Evolutionary conservation across 352 stramenopile species (phyloP), one percentile per base, ranked within the genome.

Genomic region (Aphanomyces invadans): DNA sequence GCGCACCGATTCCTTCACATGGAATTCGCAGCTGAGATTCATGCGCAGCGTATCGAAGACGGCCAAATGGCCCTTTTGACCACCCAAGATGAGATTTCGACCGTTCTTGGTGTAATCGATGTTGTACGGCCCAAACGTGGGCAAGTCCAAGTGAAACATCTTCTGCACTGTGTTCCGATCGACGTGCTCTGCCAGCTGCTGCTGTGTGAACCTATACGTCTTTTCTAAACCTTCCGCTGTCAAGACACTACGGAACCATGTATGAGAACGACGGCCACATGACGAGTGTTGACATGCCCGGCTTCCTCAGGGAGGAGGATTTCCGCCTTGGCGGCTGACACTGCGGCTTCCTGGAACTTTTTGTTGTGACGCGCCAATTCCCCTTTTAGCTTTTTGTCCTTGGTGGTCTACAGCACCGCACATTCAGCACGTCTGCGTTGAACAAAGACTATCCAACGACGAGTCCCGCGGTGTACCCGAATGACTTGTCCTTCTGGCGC

Each of bases 151-250:
- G 72, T 95, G 86, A 72, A 98, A 98, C 67, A 98, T 97, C 74
- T 99, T 97, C 71, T 80, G 74, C 28, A 89, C 79, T 25, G 95
- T 98, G 71, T 98, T 97, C 36, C 92, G 78, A 73, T 98, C 92
- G 21, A 98, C 83, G 65, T 95, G 81, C 26, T 79, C 74, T 4
- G 76, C 75, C 28, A 93, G 73, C 68, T 98, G 78, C 39, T 81
- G 71, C 74, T 99, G 96, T 29, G 86, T 96, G 66, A 99, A 89
- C 70, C 97, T 96, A 72, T 97, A 95, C 51, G 96, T 99, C 69
- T 90, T 88, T 72, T 99, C 96, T 70, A 99, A 95, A 21, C 96
- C 95, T 74, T 99, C 96, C 0, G 92, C 77, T 70, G 99, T 95
- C 29, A 99, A 63, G 28, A 86, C 72, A 10, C 65, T 68, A 32